Conservation (phyloP, 1,284 basidiomycete species). For the Ceratobasidium sp. region DNA sequence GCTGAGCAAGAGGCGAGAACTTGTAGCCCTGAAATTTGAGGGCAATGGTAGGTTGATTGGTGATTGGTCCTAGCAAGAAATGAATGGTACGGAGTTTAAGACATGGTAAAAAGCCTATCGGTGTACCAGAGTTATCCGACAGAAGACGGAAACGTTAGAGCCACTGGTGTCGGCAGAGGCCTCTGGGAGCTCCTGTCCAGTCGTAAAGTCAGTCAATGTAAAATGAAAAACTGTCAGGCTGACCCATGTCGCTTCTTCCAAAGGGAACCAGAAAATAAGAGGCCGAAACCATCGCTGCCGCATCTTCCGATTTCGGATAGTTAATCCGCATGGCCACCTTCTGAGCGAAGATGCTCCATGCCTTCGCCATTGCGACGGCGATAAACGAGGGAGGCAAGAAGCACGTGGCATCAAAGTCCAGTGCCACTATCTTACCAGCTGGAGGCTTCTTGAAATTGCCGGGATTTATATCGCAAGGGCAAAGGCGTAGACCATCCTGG, state of each 20-base stretch:
- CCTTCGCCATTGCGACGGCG: conserved; percentile 40
- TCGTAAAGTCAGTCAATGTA: no score
- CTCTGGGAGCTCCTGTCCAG: no score
- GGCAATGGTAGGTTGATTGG: no score
- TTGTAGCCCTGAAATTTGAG: no score
- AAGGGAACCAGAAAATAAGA: conserved; percentile 18
- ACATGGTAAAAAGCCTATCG: no score
- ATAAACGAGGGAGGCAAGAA: conserved; percentile 52
- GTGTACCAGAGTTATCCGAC: no score
- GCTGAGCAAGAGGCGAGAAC: no score
- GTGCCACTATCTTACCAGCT: conserved; percentile 49
- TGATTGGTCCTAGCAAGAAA: no score
- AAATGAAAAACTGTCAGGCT: no score
- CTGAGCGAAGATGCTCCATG: background rate
- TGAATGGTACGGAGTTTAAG: no score
- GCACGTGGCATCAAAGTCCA: conserved; percentile 50
- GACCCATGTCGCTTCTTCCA: no score
- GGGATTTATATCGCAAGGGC: conserved; percentile 46
- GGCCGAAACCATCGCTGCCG: conserved; percentile 17
- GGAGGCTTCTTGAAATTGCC: conserved; percentile 49
- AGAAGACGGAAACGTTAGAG: no score
- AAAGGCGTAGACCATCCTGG: background rate
- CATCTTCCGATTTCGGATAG: conserved; percentile 30
- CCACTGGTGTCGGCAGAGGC: background rate
- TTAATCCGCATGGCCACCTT: background rate